Base-by-base conservation (phyloP, 768 basidiomycete species). In the Cubamyces sp. region DNA sequence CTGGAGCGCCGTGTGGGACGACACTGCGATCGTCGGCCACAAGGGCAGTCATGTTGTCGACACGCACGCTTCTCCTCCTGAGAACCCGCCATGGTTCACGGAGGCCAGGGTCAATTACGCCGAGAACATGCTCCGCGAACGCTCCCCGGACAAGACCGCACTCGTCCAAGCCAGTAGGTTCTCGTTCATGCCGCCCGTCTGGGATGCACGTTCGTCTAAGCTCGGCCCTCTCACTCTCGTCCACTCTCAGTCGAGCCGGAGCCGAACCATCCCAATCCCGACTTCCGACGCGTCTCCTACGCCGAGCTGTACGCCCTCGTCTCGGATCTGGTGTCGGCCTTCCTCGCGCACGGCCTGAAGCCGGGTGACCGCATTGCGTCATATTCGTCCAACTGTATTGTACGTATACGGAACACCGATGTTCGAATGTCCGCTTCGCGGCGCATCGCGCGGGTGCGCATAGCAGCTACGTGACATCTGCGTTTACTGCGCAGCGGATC, bases 381-480 rank as follows among this genome's bases (percentile, higher is more conserved):
- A 28, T 93, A 92, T 72, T 84, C 88, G 14, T 88, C 88, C 14
- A 92, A 91, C 70, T 90, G 87, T 71, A 84, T 91, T 49, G 89
- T 90, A 69, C 72, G 87, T 78, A 54, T 64, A 39, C 57, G 34
- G 34, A 5, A 34, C 34, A 34, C 30, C 48, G 9, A 23, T 26
- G 15, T 18, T 16, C 51, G 25, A 57, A 52, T 19, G 16, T 40
- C 34, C 5, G 14, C 34, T 7, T 18, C 5, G 9, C 26, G 7
- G 26, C 15, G 18, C 42, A 12, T 23, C 8, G 45, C n/a, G 14
- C 25, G 40, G 25, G 45, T 21, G 16, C 34, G n/a, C 11, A 18
- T 7, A 25, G 19, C 19, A 26, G 2, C 16, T 34, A 34, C 34
- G 6, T 9, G 34, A 34, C 34, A 34, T 34, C 34, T 34, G 34